Base-by-base conservation (phyloP, 441 rosid genomes). In the Gossypium gossypioides region DNA sequence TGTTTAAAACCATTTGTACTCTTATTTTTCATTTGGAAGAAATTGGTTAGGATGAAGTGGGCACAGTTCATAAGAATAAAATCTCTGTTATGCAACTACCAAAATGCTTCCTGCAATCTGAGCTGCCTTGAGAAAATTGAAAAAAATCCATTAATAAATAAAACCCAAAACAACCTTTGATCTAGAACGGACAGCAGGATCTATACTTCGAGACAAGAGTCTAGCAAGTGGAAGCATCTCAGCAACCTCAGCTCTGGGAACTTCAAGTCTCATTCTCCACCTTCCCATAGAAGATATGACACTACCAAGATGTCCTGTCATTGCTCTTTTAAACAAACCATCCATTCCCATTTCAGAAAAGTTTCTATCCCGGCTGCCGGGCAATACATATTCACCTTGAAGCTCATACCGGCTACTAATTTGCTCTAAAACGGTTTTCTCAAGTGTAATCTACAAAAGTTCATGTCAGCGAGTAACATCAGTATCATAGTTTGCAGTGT, bases 231-330 rank as follows among this genome's bases (percentile, higher is more conserved):
- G 99, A 81, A 95, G 99, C 99, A 95, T 92, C 87, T 95, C 99
- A 74, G 96, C 95, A 66, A 89, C 96, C 88, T 95, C 98, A 61
- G 99, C 99, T 77, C 85, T 86, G 72, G 99, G 95, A 80, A 92
- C 99, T 87, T 95, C 99, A 79, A 95, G 98, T 83, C 98, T 90
- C 97, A 95, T 86, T 86, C 99, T 91, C 99, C 99, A 95, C 83
- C 99, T 89, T 86, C 99, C 98, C 92, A 95, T 87, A 60, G 98
- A 89, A 77, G 99, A 95, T 83, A 95, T 95, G 81, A 91, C 98
- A 79, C 95, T 95, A 72, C 97, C 88, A 42, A 92, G 84, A 80
- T 95, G 98, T 50, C 99, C 99, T 57, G 90, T 88, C 97, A 92
- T 89, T 77, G 96, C 98, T 81, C 92, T 87, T 88, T 87, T 84